Percentiles rank a stretch among this genome's conserved stretches.
Evolutionary conservation across 2,329 filamentous ascomycete genomes (phyloP).

Genomic region (Microascus cirrosus): DNA sequence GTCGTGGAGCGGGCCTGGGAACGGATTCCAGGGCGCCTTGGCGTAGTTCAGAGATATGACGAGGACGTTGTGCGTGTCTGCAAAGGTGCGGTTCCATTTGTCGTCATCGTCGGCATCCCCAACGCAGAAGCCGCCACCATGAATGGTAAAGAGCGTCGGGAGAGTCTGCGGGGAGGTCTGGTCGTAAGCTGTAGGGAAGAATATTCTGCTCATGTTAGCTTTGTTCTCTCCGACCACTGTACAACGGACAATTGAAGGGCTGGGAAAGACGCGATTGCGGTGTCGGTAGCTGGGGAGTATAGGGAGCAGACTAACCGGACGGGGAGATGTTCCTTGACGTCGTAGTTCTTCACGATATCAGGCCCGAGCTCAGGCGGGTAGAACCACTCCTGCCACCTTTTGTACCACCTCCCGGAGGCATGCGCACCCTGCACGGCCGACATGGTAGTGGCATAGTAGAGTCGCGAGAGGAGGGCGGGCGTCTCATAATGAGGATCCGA

Average conservation of each 20-base stretch:
- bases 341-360: conserved; percentile 7
- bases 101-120: conserved; percentile 31
- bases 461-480: neutral
- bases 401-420: neutral
- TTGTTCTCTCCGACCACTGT: neutral
- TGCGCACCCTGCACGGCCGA: neutral
- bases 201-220: conserved; percentile 16
- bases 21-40: conserved; percentile 30
- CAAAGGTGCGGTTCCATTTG: conserved; percentile 30
- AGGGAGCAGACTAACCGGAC: conserved; percentile 4
- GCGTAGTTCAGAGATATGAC: conserved; percentile 37
- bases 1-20: conserved; percentile 32
- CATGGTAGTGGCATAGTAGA: conserved; percentile 9
- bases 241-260: neutral
- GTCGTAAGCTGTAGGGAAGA: conserved; percentile 25
- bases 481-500: neutral
- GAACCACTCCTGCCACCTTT: conserved; percentile 2
- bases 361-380: neutral
- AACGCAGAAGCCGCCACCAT: conserved; percentile 38
- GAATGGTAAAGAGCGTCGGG: conserved; percentile 35
- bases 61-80: conserved; percentile 24
- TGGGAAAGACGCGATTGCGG: no score
- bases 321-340: conserved; percentile 2
- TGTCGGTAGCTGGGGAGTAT: no score
- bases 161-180: conserved; percentile 15